Evolutionary conservation across 805 yeast genomes (phyloP).

Genomic region (Nakazawaea wyomingensis): DNA sequence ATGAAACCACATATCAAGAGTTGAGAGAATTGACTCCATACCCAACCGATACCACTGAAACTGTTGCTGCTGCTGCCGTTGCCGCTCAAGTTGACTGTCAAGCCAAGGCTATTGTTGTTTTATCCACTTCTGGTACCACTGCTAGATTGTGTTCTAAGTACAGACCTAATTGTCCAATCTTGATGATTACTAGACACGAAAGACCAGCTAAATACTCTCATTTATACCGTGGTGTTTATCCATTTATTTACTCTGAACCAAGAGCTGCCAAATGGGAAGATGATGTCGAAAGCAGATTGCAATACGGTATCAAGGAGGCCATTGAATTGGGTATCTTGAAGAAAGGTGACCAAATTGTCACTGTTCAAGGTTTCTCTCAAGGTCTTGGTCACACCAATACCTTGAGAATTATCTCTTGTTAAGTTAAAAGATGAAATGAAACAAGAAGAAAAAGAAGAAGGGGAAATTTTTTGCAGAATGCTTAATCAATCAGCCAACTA

Average conservation of each 20-base stretch:
- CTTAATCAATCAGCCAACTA: too few relatives aligned
- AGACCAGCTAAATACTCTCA: slow-evolving; percentile 93
- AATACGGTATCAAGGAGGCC: slow-evolving; percentile 90
- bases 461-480: too few relatives aligned
- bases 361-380: slow-evolving; percentile 98
- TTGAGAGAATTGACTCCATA: slow-evolving; percentile 77
- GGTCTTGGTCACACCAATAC: slow-evolving; percentile 99
- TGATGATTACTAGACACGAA: slow-evolving; percentile 96
- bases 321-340: slow-evolving; percentile 76
- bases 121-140: slow-evolving; percentile 92
- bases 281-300: slow-evolving; percentile 92
- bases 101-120: slow-evolving; percentile 94
- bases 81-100: slow-evolving; percentile 93
- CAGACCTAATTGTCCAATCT: slow-evolving; percentile 95
- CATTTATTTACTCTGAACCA: slow-evolving; percentile 73
- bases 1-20: slow-evolving; percentile 78
- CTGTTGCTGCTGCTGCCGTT: slow-evolving; percentile 96
- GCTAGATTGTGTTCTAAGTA: slow-evolving; percentile 96
- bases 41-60: slow-evolving; percentile 93
- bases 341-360: slow-evolving; percentile 85
- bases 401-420: slow-evolving; percentile 83
- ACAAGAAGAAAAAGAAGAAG: too few relatives aligned
- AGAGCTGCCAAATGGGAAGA: slow-evolving; percentile 84
- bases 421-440: too few relatives aligned
- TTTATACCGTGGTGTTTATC: slow-evolving; percentile 97